phyloP scores from a whole-genome alignment of 1,284 basidiomycete species.

The Vanrija pseudolonga region DNA sequence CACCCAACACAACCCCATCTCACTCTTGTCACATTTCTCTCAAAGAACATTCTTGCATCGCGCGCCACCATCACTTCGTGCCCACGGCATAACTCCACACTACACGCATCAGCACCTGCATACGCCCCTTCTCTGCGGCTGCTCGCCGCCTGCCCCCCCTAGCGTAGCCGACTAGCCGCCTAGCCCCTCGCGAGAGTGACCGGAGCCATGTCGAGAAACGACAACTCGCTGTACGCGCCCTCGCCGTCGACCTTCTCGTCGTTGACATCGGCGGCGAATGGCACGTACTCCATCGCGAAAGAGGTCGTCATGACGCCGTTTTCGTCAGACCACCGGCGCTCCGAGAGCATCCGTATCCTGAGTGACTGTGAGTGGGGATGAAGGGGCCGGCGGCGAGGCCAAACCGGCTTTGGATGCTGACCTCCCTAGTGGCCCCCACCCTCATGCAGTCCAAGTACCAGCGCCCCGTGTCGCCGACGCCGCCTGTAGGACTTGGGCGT shows the following conservation, averaged over 20 bases:
- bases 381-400: not conserved
- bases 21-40: not conserved
- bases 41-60: not conserved
- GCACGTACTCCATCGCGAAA: slow-evolving; percentile 41
- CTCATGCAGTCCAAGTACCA: slow-evolving; percentile 69
- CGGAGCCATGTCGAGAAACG: slow-evolving; percentile 1
- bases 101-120: not conserved
- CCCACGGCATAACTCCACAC: not conserved
- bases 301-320: slow-evolving; percentile 47
- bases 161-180: too few species aligned
- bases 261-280: slow-evolving; percentile 23
- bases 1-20: too few species aligned
- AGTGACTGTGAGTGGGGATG: slow-evolving; percentile 41
- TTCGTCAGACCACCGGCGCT: slow-evolving; percentile 37
- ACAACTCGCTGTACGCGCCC: not conserved
- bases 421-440: slow-evolving; percentile 68
- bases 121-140: too few species aligned
- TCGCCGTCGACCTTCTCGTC: slow-evolving; percentile 20
- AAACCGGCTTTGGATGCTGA: not conserved
- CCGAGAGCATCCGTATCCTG: slow-evolving; percentile 44
- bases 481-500: not conserved
- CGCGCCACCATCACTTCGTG: not conserved
- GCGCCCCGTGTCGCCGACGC: not conserved
- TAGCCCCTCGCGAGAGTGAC: not conserved
- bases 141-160: too few species aligned